A percentile compares a stretch with the other conserved stretches of the same genome.
Evolutionary conservation across 2,329 filamentous ascomycete genomes (phyloP).

Genomic region (Penicillium corylophilum): DNA sequence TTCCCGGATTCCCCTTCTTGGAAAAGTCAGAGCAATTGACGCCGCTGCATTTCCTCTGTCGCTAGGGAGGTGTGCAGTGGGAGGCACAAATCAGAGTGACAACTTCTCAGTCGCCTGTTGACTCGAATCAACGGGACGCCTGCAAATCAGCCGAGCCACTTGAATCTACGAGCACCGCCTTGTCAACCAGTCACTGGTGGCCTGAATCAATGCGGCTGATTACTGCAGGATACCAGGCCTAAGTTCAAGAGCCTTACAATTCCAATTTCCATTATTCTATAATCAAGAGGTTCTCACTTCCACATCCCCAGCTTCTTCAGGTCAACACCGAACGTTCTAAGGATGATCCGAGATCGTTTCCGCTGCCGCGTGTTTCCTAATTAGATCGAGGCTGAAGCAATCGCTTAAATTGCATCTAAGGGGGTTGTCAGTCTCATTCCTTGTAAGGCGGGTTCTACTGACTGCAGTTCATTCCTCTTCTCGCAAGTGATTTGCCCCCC

Average conservation of each 20-base stretch:
- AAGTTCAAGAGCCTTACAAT: not conserved
- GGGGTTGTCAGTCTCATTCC: not conserved
- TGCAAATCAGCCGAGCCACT: slow-evolving; percentile 6
- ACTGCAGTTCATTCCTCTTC: slow-evolving; percentile 8
- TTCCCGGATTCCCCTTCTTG: slow-evolving; percentile 28
- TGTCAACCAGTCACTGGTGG: not conserved
- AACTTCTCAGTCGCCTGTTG: too few relatives aligned
- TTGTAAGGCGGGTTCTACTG: not conserved
- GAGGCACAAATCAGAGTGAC: slow-evolving; percentile 29
- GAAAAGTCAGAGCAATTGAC: slow-evolving; percentile 38
- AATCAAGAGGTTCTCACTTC: not conserved
- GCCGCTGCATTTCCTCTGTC: slow-evolving; percentile 43
- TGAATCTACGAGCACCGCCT: not conserved
- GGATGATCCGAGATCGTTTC: slow-evolving; percentile 20
- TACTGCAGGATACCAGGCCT: not conserved
- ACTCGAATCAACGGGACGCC: slow-evolving; percentile 4
- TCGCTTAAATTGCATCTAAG: slow-evolving; percentile 11
- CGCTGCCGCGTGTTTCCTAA: slow-evolving; percentile 13
- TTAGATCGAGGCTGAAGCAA: slow-evolving; percentile 14
- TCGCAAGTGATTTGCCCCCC: slow-evolving; percentile 13
- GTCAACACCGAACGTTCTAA: not conserved
- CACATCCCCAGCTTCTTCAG: not conserved
- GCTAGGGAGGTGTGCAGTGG: too few relatives aligned
- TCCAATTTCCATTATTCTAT: not conserved
- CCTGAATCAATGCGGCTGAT: slow-evolving; percentile 3